Percentiles rank a stretch among this genome's conserved stretches.
phyloP scores from a whole-genome alignment of 148 eudicot species.

The Hydrangea macrophylla region DNA sequence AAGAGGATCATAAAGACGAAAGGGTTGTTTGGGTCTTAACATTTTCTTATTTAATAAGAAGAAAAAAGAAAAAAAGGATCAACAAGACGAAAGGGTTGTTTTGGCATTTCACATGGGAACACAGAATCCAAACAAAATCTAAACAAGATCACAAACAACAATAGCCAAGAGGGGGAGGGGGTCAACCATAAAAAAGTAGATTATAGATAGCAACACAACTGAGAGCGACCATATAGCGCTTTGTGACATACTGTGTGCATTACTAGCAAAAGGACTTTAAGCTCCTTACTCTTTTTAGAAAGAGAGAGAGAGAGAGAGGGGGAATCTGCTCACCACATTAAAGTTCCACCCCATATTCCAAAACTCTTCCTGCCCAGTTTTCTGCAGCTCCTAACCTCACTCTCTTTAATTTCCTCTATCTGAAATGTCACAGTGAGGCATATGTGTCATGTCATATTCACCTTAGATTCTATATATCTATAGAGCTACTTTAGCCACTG shows the following conservation, averaged over 20 bases:
- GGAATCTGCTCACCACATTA: conserved; percentile 18
- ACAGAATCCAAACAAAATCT: conserved; percentile 52
- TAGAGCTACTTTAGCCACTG: not conserved
- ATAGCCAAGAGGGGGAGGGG: conserved; percentile 3
- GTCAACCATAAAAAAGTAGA: conserved; percentile 15
- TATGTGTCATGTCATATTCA: conserved; percentile 36
- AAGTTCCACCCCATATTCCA: conserved; percentile 6
- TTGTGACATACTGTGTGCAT: conserved; percentile 8
- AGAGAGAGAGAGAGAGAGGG: not conserved
- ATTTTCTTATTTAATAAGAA: too few relatives aligned
- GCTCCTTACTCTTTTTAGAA: conserved; percentile 4
- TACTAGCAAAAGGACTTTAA: conserved; percentile 14
- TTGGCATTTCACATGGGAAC: not conserved
- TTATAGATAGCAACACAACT: conserved; percentile 13
- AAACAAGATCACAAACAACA: conserved; percentile 21
- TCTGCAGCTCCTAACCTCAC: conserved; percentile 8
- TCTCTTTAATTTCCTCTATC: not conserved
- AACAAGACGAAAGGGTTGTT: not conserved
- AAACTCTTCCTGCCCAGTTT: conserved; percentile 12
- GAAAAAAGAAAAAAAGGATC: too few relatives aligned
- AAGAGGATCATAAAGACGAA: too few relatives aligned
- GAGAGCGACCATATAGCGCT: conserved; percentile 39
- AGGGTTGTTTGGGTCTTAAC: too few relatives aligned
- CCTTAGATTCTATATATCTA: conserved; percentile 28
- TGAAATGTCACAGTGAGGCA: conserved; percentile 32